Evolutionary conservation across 805 yeast species (phyloP).

Genomic region (Phaffomyces antillensis): DNA sequence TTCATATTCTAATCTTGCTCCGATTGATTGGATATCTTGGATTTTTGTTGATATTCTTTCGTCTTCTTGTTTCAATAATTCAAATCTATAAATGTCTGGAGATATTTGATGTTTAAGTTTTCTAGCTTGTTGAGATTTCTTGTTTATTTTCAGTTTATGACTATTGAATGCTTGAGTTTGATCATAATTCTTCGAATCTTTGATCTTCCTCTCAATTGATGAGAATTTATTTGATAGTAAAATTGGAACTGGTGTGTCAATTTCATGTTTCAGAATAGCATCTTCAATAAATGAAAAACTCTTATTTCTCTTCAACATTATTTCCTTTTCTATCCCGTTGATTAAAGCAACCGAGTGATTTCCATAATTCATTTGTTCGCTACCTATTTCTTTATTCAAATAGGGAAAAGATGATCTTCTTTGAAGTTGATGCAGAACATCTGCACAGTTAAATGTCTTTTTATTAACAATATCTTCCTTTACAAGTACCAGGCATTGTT

Average conservation of each 20-base stretch:
- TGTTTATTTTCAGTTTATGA: not conserved
- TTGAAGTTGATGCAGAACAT: slow-evolving; percentile 19
- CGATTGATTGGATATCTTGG: slow-evolving; percentile 45
- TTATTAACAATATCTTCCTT: not conserved
- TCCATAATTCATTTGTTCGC: not conserved
- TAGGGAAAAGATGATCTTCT: slow-evolving; percentile 37
- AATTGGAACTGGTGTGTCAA: slow-evolving; percentile 7
- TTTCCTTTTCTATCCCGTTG: slow-evolving; percentile 14
- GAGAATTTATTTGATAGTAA: slow-evolving; percentile 9
- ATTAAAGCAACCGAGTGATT: slow-evolving; percentile 19
- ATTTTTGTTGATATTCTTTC: slow-evolving; percentile 32
- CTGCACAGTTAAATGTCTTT: slow-evolving; percentile 2
- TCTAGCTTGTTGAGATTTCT: slow-evolving; percentile 1
- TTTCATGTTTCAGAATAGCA: slow-evolving; percentile 8
- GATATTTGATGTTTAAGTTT: slow-evolving; percentile 11
- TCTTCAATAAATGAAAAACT: slow-evolving; percentile 31
- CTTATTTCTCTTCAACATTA: slow-evolving; percentile 24
- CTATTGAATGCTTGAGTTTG: not conserved
- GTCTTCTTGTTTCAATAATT: slow-evolving; percentile 17
- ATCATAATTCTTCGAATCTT: not conserved
- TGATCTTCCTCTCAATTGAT: slow-evolving; percentile 1
- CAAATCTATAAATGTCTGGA: slow-evolving; percentile 16
- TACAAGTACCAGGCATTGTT: not conserved
- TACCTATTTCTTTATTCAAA: slow-evolving; percentile 26
- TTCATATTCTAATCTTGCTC: slow-evolving; percentile 61